These are phyloP conservation scores for Pseudocercospora eumusae DNA, from an alignment of 2,329 filamentous ascomycete genomes.

Conservation along the genomic window DNA sequence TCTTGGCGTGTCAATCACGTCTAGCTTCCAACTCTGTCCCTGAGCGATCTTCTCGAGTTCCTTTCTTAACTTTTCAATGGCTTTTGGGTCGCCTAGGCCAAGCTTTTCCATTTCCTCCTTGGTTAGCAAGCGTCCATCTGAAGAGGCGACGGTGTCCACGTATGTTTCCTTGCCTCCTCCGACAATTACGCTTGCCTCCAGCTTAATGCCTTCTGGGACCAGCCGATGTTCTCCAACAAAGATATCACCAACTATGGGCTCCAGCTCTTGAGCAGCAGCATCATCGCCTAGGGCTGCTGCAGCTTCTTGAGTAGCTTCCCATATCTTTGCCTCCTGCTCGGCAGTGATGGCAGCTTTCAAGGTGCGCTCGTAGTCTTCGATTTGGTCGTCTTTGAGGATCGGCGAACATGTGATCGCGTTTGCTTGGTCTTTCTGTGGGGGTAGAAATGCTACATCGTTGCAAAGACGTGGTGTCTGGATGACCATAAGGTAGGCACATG, in stretches of 20 bases:
- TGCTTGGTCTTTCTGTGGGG: constrained; percentile 73
- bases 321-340: constrained; percentile 27
- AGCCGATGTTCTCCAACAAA: constrained; percentile 59
- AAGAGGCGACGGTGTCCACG: constrained; percentile 54
- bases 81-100: constrained; percentile 66
- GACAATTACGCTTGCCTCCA: constrained; percentile 56
- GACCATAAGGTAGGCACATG: constrained; percentile 90
- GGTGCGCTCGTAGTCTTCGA: constrained; percentile 39
- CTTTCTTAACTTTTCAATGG: constrained; percentile 68
- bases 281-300: constrained; percentile 31
- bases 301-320: constrained; percentile 33
- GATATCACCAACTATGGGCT: constrained; percentile 56
- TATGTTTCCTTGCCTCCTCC: constrained; percentile 56
- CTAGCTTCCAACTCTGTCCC: constrained; percentile 75
- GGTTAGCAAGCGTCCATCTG: constrained; percentile 54
- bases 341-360: constrained; percentile 27
- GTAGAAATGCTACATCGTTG: constrained; percentile 81
- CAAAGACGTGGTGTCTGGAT: constrained; percentile 87
- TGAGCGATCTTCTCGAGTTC: constrained; percentile 69
- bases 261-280: constrained; percentile 9
- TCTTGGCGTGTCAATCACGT: constrained; percentile 70
- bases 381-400: constrained; percentile 62
- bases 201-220: constrained; percentile 57
- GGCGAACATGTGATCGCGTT: constrained; percentile 75
- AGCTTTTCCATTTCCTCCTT: constrained; percentile 57